Percentiles rank a stretch among this genome's conserved stretches.
Evolutionary conservation across 306 rosid genomes (phyloP).

Genomic region (Prunus dulcis): DNA sequence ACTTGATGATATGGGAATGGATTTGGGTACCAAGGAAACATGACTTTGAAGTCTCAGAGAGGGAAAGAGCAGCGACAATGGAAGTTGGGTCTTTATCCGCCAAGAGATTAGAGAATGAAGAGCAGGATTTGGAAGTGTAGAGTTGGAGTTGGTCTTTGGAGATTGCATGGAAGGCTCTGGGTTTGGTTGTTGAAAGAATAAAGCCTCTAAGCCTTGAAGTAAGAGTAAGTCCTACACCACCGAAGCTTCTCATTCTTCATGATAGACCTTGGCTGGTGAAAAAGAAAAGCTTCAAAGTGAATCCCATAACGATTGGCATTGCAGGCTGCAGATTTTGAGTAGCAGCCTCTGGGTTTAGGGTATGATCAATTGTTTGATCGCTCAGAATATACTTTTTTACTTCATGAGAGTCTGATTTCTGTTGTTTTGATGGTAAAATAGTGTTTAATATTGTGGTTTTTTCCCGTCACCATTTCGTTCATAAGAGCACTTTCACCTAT

Average conservation of each 20-base stretch:
- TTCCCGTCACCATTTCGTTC: no score
- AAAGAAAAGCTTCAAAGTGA: background rate
- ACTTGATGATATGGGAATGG: slow-evolving; percentile 38
- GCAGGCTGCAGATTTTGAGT: background rate
- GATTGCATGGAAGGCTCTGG: slow-evolving; percentile 6
- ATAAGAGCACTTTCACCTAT: no score
- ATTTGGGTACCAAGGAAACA: slow-evolving; percentile 35
- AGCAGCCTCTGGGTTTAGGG: background rate
- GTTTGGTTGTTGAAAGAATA: background rate
- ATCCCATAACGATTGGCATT: background rate
- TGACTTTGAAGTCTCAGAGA: slow-evolving; percentile 35
- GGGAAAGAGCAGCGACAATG: slow-evolving; percentile 40
- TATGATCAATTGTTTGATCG: background rate
- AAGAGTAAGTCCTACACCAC: background rate
- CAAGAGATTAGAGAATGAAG: slow-evolving; percentile 16
- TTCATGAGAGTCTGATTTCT: background rate
- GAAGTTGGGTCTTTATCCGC: slow-evolving; percentile 27
- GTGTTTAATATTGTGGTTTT: no score
- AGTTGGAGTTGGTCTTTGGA: background rate
- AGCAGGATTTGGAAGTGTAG: slow-evolving; percentile 5
- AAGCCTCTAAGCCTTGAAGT: slow-evolving; percentile 1
- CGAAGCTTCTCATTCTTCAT: background rate
- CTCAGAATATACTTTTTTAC: no score
- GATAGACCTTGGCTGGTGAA: background rate
- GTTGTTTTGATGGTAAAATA: no score